These are phyloP conservation scores for Petunia axillaris DNA, from an alignment of 257 asterid genomes.

Conservation along the genomic window DNA sequence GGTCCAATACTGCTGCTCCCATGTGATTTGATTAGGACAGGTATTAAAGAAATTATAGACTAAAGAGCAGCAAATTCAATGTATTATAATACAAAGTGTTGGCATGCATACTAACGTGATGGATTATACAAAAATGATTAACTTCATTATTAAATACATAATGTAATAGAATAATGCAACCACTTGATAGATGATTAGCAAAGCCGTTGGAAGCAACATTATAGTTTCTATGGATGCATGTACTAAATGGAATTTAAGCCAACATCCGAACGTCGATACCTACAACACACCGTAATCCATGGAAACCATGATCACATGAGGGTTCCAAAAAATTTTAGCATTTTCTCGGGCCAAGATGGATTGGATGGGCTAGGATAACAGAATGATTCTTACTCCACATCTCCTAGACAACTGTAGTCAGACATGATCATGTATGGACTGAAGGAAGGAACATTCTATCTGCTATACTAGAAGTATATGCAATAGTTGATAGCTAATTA, in stretches of 20 bases:
- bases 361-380: neutral
- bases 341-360: conserved; percentile 21
- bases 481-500: neutral
- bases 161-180: conserved; percentile 26
- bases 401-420: neutral
- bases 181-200: conserved; percentile 4
- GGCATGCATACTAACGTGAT: conserved; percentile 68
- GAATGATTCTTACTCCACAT: neutral
- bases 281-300: conserved; percentile 37
- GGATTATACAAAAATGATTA: conserved; percentile 35
- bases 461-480: neutral
- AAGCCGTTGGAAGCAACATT: conserved; percentile 8
- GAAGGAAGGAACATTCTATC: conserved; percentile 9
- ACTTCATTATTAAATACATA: conserved; percentile 35
- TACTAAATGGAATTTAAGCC: conserved; percentile 54
- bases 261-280: conserved; percentile 50
- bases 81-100: conserved; percentile 51
- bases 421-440: conserved; percentile 6
- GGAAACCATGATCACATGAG: conserved; percentile 33
- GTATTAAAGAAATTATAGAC: conserved; percentile 46
- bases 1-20: conserved; percentile 71
- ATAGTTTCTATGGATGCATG: conserved; percentile 48
- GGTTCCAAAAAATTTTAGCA: conserved; percentile 18
- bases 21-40: conserved; percentile 87
- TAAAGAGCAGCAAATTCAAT: conserved; percentile 60